Base-by-base conservation (phyloP, 345 rosid species). In the Populus euphratica region DNA sequence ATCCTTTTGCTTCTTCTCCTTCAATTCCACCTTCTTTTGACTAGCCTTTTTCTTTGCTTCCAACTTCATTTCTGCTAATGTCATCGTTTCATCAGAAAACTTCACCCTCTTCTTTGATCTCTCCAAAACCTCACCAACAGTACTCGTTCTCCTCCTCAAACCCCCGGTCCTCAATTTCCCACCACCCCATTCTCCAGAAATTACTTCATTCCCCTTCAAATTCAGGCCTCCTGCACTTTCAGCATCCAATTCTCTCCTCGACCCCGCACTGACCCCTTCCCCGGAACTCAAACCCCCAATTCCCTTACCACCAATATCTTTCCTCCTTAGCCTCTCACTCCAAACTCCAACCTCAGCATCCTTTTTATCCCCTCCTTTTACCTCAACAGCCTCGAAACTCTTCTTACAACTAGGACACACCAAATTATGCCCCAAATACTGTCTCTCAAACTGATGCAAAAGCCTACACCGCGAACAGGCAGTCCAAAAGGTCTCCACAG, bases 371-470 rank as follows among this genome's bases (percentile, higher is more conserved):
- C 39, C 81, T 70, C 67, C 90, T 62, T 79, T 79, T 35, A 86
- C 91, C 85, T 89, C 97, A 77, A 86, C 83, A 36, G 96, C 96
- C 88, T 80, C 80, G 81, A 93, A 90, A 81, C 91, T 86, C 80
- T 79, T 88, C 78, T 88, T 90, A 82, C 98, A 94, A 61, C 82
- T 85, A 50, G 94, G 89, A 71, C 98, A 94, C 72, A 91, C 85
- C 91, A 94, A 87, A 81, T 49, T 86, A 38, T 89, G 86, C 77
- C 93, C 93, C 80, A 90, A 73, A 80, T 89, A 94, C 87, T 71
- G 85, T 83, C 88, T 90, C 85, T 90, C 97, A 80, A 94, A 92
- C 86, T 88, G 89, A 75, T 91, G 92, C 89, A 88, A 73, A 81
- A 84, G 85, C 81, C 87, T 78, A 70, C 98, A 94, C 73, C 89